Percentiles rank a stretch among this genome's conserved stretches.
phyloP scores from a whole-genome alignment of 2,329 filamentous ascomycete genomes.

The Cryphonectria carpinicola region DNA sequence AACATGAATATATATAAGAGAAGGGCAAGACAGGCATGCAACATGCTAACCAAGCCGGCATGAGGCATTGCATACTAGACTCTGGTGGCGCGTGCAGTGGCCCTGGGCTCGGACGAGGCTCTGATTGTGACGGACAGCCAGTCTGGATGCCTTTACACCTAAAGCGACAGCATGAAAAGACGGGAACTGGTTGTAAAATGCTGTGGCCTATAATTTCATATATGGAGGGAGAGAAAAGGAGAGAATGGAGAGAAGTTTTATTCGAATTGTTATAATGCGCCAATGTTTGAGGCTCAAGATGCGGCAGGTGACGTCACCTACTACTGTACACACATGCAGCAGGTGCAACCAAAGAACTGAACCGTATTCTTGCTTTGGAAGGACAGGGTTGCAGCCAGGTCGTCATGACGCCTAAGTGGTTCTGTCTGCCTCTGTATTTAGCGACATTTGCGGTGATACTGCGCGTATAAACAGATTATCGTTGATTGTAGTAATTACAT shows the following conservation, averaged over 20 bases:
- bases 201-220: background rate
- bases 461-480: background rate
- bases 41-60: background rate
- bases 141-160: slow-evolving; percentile 26
- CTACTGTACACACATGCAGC: background rate
- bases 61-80: slow-evolving; percentile 6
- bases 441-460: background rate
- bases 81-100: slow-evolving; percentile 22
- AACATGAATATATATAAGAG: background rate
- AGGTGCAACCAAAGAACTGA: background rate
- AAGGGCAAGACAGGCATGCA: background rate
- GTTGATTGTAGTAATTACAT: background rate
- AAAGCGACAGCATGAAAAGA: background rate
- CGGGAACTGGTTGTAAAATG: background rate
- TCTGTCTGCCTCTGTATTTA: background rate
- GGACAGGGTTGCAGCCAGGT: slow-evolving; percentile 9
- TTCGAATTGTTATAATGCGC: background rate
- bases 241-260: background rate
- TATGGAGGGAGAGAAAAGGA: background rate
- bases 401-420: slow-evolving; percentile 5
- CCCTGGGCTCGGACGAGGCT: slow-evolving; percentile 22
- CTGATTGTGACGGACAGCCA: slow-evolving; percentile 23
- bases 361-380: background rate
- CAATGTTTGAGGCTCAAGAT: slow-evolving; percentile 4
- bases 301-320: slow-evolving; percentile 21